phyloP scores from a whole-genome alignment of 1,284 basidiomycete genomes.

The Waitea zeae region DNA sequence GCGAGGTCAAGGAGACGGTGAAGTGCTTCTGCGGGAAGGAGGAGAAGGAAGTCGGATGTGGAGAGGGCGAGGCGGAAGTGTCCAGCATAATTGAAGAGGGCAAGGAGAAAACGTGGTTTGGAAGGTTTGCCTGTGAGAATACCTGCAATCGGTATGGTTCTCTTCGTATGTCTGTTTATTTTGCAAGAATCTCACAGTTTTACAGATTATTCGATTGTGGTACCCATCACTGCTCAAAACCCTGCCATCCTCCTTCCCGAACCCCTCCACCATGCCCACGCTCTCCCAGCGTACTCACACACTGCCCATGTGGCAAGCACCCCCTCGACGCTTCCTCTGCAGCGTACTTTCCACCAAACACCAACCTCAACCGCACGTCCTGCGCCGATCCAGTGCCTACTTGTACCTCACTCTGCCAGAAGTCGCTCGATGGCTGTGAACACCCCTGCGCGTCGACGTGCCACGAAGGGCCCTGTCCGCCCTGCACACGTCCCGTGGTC shows the following conservation, averaged over 20 bases:
- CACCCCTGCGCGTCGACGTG: conserved; percentile 47
- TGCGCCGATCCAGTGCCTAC: conserved; percentile 72
- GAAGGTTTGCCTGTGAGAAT: conserved; percentile 48
- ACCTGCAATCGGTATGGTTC: conserved; percentile 37
- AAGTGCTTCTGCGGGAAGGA: conserved; percentile 70
- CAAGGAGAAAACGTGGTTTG: conserved; percentile 35
- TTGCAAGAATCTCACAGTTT: background rate
- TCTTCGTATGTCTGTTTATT: background rate
- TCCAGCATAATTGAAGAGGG: conserved; percentile 15
- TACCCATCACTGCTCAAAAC: conserved; percentile 48
- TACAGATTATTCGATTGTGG: conserved; percentile 62
- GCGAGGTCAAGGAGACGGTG: conserved; percentile 32
- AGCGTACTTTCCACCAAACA: conserved; percentile 15
- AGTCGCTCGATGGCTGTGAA: conserved; percentile 39
- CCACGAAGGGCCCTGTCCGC: conserved; percentile 56
- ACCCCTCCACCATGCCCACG: conserved; percentile 48
- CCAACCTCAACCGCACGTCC: conserved; percentile 25
- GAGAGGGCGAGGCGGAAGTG: conserved; percentile 26
- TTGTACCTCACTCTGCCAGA: conserved; percentile 53
- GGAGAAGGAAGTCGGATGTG: conserved; percentile 43
- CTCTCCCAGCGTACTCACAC: conserved; percentile 47
- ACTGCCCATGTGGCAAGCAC: conserved; percentile 71
- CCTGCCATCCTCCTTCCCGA: conserved; percentile 56
- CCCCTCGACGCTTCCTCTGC: conserved; percentile 23
- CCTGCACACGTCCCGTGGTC: conserved; percentile 49